Evolutionary conservation across 83 land plant genomes (phyloP), one percentile per base, ranked within the genome.

Genomic region (Thuja plicata): DNA sequence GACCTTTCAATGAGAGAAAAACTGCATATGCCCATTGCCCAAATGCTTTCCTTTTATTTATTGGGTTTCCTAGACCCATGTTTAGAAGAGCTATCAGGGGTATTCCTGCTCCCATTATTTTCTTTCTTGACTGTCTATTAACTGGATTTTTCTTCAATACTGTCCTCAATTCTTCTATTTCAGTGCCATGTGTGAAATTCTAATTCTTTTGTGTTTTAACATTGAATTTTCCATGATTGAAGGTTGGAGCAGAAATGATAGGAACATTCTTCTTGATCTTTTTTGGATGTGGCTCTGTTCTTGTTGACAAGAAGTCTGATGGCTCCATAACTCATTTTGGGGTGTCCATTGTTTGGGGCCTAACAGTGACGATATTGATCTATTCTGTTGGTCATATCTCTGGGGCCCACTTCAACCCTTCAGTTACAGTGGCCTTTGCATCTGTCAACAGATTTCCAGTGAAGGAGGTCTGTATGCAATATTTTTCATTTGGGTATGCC

Each of bases 391-490:
- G 95, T 70, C 96, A 94, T 87, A 94, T 95, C 90, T 95, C 95
- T 88, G 96, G 96, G 35, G 96, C 94, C 71, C 96, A 95, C 48
- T 89, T 95, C 87, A 95, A 95, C 70, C 95, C 95, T 43, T 91
- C 96, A 78, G 94, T 94, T 90, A 92, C 95, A 86, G 34, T 95
- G 52, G 96, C 96, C 62, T 94, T 92, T 54, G 96, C 96, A 80
- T 38, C 91, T 21, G 84, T 89, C 78, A 38, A 88, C 5, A 80
- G 92, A 35, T 93, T 93, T 57, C 93, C 93, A 27, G 90, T 93
- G 94, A 89, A 88, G 17, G 92, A 94, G 90, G 95, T 94, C 43
- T 27, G 66, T 55, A 41, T 88, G 45, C 89, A 32, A 24, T 87
- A 30, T 81, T 34, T n/a, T n/a, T 54, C 38, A 73, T 30, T 9